Evolutionary conservation across 768 basidiomycete genomes (phyloP).

Genomic region (Boletus barrowsii): DNA sequence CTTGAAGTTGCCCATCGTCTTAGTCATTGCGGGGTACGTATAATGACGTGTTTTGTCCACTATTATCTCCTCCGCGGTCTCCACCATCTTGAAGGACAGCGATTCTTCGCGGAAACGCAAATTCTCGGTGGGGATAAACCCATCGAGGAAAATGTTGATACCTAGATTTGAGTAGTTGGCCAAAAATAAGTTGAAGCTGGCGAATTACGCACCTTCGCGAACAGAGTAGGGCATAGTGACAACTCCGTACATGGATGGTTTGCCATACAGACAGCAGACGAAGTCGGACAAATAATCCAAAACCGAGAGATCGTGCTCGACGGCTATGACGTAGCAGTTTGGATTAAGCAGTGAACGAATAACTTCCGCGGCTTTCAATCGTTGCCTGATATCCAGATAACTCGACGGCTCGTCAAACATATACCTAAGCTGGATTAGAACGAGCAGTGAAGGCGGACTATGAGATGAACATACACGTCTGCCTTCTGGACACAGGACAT

Average conservation of each 20-base stretch:
- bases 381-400: constrained; percentile 96
- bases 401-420: constrained; percentile 99
- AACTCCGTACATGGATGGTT: constrained; percentile 96
- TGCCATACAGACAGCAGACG: constrained; percentile 96
- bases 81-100: constrained; percentile 95
- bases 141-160: constrained; percentile 99
- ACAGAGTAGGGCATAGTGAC: constrained; percentile 99
- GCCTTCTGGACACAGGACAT: constrained; percentile 94
- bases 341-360: constrained; percentile 84
- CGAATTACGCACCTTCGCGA: constrained; percentile 71
- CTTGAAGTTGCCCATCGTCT: constrained; percentile 94
- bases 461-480: constrained; percentile 70
- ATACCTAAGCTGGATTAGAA: constrained; percentile 52
- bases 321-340: constrained; percentile 90
- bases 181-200: not conserved
- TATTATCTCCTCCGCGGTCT: constrained; percentile 88
- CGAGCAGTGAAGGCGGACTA: not conserved
- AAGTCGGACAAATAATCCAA: constrained; percentile 98
- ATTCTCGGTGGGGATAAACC: constrained; percentile 98
- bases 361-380: constrained; percentile 90
- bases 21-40: constrained; percentile 93
- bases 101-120: constrained; percentile 96
- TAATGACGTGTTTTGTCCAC: constrained; percentile 87
- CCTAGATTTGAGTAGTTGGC: constrained; percentile 43
- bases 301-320: constrained; percentile 98